These are phyloP conservation scores for Pluteus cervinus DNA, from an alignment of 768 basidiomycete species.

Conservation along the genomic window DNA sequence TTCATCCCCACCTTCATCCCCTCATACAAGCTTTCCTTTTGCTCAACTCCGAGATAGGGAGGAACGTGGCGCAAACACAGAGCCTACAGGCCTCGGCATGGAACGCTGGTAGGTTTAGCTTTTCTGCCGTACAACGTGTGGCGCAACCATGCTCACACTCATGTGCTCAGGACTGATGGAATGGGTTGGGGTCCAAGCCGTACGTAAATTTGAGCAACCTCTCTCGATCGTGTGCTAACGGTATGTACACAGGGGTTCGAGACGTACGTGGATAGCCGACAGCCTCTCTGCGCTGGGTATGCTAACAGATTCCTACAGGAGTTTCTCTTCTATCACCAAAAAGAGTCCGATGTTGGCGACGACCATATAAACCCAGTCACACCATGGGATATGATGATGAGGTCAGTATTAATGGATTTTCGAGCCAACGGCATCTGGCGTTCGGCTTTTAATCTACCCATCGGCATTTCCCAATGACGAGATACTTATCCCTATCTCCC, in stretches of 20 bases:
- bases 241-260: conserved; percentile 35
- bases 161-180: conserved; percentile 39
- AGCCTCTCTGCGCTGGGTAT: background rate
- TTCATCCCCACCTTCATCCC: too few species aligned
- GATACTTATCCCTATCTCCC: background rate
- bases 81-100: conserved; percentile 78
- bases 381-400: conserved; percentile 72
- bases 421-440: conserved; percentile 3
- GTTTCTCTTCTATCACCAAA: conserved; percentile 81
- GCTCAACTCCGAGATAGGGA: conserved; percentile 37
- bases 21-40: too few species aligned
- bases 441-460: conserved; percentile 5
- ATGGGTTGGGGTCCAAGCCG: conserved; percentile 85
- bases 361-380: conserved; percentile 52
- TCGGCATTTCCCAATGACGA: background rate
- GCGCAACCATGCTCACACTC: conserved; percentile 7
- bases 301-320: conserved; percentile 38
- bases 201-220: conserved; percentile 34
- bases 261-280: conserved; percentile 30
- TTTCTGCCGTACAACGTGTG: conserved; percentile 3
- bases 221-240: background rate
- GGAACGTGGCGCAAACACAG: conserved; percentile 79
- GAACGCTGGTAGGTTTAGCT: conserved; percentile 57
- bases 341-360: conserved; percentile 59
- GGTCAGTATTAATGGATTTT: conserved; percentile 31